phyloP scores from a whole-genome alignment of 441 rosid species.

The Omphalea diandra region DNA sequence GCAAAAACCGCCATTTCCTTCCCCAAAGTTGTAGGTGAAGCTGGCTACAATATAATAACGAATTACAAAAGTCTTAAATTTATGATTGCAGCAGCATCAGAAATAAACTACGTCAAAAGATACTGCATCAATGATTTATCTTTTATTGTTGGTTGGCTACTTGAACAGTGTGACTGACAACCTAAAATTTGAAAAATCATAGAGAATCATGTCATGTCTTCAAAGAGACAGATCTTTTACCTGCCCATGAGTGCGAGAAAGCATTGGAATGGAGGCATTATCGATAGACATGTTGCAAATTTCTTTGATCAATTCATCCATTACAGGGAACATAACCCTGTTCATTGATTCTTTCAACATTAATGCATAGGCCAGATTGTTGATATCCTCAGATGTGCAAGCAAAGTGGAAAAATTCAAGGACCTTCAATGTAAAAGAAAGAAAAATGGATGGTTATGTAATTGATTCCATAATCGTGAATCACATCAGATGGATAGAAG shows the following conservation, averaged over 20 bases:
- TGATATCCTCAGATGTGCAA: conserved; percentile 96
- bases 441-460: background rate
- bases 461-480: background rate
- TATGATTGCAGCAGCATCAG: background rate
- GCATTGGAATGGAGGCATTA: conserved; percentile 76
- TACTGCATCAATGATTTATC: too few species aligned
- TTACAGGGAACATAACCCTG: conserved; percentile 59
- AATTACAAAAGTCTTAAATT: background rate
- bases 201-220: background rate
- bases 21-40: conserved; percentile 92
- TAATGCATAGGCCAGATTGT: conserved; percentile 87
- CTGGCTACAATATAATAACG: conserved; percentile 62
- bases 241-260: conserved; percentile 98
- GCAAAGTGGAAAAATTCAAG: conserved; percentile 96
- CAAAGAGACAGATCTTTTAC: conserved; percentile 32
- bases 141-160: conserved; percentile 9
- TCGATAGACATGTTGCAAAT: conserved; percentile 60
- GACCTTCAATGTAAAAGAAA: conserved; percentile 42
- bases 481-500: conserved; percentile 1
- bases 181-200: background rate
- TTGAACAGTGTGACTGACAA: background rate
- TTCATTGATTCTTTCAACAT: conserved; percentile 78
- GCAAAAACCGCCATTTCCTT: conserved; percentile 95
- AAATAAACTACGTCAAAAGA: background rate
- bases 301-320: conserved; percentile 72